phyloP scores from a whole-genome alignment of 176 grass and related monocot species.

The Avena eriantha region DNA sequence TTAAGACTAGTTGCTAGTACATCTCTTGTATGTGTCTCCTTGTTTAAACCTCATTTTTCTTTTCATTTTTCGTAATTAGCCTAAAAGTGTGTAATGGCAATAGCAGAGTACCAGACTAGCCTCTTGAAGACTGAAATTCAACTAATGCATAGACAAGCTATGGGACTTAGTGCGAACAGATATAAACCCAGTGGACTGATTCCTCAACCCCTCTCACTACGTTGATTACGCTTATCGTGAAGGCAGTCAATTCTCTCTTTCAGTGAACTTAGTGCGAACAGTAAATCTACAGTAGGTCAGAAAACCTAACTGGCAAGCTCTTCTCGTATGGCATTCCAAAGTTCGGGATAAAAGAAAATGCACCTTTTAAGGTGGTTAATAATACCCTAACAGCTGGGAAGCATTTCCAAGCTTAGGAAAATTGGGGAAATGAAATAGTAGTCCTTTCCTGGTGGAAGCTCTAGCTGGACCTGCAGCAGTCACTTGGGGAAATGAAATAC shows the following conservation, averaged over 20 bases:
- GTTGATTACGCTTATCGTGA: neutral
- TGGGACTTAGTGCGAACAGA: too few species aligned
- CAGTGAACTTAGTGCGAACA: neutral
- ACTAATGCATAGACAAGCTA: neutral
- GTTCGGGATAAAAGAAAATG: neutral
- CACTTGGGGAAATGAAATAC: too few species aligned
- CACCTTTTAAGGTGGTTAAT: neutral
- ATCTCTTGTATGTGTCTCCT: neutral
- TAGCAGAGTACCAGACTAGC: neutral
- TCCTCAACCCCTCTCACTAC: neutral
- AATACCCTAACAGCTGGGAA: neutral
- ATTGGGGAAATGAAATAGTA: neutral
- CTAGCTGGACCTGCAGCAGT: neutral
- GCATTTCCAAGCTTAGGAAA: neutral
- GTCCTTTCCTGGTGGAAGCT: neutral
- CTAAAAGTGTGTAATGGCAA: neutral
- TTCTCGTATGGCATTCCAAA: neutral
- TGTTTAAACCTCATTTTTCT: neutral
- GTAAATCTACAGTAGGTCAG: neutral
- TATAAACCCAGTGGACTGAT: neutral
- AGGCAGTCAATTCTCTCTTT: neutral
- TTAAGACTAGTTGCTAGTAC: neutral
- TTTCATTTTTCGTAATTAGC: neutral
- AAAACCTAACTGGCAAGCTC: neutral
- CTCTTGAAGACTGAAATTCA: neutral